Base-by-base conservation (phyloP, 768 basidiomycete species). In the Pleurotus eryngii region DNA sequence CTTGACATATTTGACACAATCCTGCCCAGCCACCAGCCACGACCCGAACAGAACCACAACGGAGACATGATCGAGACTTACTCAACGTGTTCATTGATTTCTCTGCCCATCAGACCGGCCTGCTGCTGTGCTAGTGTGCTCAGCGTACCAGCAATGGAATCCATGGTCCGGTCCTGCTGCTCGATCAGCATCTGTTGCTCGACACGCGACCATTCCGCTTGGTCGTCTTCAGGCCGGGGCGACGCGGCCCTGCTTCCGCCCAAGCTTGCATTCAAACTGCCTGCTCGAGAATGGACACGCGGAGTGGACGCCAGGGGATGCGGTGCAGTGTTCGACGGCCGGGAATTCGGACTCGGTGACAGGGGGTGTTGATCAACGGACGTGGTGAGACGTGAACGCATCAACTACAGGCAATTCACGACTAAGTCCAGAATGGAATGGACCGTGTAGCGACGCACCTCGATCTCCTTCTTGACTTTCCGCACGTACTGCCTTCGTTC, bases 41-140 rank as follows among this genome's bases (percentile, higher is more conserved):
- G 42, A 26, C 57, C 35, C 18, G 24, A 9, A 12, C 12, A 56
- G 39, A 42, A 20, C 24, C 39, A 51, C 46, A 47, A 11, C 30
- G 30, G 30, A 35, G 30, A 35, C 30, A 11, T 35, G 30, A 35
- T 17, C 20, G 26, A 4, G 26, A 70, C 69, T 60, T 60, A 96
- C 96, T 92, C 92, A 63, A 89, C 91, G 65, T 99, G 97, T 67
- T 95, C 93, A 7, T 69, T 76, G 49, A 98, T 91, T 68, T 99
- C 97, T 57, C 84, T 85, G 0, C 96, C 96, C 85, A 99, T 99
- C 30, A 98, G 75, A 9, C 89, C 90, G 0, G 97, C 97, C 72
- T 98, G 97, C 72, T 98, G 97, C 61, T 91, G 87, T 0, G 88
- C 87, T 5, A 99, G 75, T 0, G 89, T 95, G 57, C 68, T 84